phyloP scores from a whole-genome alignment of 1,139 yeast genomes.

The Pichia sp. region DNA sequence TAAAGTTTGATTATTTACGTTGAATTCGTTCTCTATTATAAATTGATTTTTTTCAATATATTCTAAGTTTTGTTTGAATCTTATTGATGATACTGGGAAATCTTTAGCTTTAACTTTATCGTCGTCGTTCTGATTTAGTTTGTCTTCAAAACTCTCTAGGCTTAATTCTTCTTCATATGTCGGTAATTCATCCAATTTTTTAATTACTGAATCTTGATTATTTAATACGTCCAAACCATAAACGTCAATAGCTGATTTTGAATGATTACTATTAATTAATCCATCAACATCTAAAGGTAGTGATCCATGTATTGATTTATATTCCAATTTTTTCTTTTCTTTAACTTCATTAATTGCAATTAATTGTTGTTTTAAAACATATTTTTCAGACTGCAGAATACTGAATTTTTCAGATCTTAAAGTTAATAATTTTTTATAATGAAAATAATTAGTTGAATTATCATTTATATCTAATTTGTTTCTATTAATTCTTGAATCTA shows the following conservation, averaged over 20 bases:
- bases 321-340: not conserved
- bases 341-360: slow-evolving; percentile 1
- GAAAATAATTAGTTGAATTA: slow-evolving; percentile 16
- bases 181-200: not conserved
- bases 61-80: slow-evolving; percentile 3
- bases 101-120: not conserved
- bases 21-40: slow-evolving; percentile 24
- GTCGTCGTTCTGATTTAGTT: not conserved
- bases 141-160: not conserved
- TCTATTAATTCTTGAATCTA: slow-evolving; percentile 15
- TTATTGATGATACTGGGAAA: not conserved
- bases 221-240: slow-evolving; percentile 4
- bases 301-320: slow-evolving; percentile 3
- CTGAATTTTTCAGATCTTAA: slow-evolving; percentile 10
- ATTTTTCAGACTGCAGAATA: slow-evolving; percentile 2
- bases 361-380: slow-evolving; percentile 7
- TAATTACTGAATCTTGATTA: not conserved
- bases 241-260: slow-evolving; percentile 3
- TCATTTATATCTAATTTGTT: slow-evolving; percentile 12
- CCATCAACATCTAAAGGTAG: slow-evolving; percentile 4
- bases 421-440: slow-evolving; percentile 18
- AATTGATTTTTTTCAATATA: slow-evolving; percentile 17
- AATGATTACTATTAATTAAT: not conserved
- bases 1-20: slow-evolving; percentile 23
- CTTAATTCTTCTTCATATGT: slow-evolving; percentile 14